Percentiles rank a stretch among this genome's conserved stretches.
Evolutionary conservation across 2,329 filamentous ascomycete species (phyloP).

Genomic region (Amylocarpus encephaloides): DNA sequence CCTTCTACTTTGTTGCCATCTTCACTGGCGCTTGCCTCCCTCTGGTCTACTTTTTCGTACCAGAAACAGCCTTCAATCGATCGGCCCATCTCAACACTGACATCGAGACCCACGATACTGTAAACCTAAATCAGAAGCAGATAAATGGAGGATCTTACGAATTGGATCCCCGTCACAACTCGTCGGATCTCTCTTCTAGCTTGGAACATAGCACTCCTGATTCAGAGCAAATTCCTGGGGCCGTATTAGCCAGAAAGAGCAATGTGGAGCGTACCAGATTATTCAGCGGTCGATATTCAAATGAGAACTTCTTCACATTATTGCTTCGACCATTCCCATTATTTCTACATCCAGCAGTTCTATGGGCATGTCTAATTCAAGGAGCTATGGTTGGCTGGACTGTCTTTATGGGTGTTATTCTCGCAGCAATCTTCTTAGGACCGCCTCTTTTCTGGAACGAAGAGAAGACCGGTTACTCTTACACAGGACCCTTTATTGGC

Average conservation of each 20-base stretch:
- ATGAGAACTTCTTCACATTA: conserved; percentile 63
- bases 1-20: conserved; percentile 82
- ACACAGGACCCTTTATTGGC: conserved; percentile 79
- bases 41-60: conserved; percentile 69
- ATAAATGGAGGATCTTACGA: background rate
- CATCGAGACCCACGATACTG: background rate
- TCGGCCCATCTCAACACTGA: conserved; percentile 58
- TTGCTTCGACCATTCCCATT: conserved; percentile 72
- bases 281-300: conserved; percentile 77
- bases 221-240: background rate
- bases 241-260: conserved; percentile 40
- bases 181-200: background rate
- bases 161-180: background rate
- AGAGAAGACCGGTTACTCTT: conserved; percentile 77
- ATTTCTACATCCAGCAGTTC: conserved; percentile 75
- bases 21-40: conserved; percentile 68
- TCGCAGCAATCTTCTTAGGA: conserved; percentile 75
- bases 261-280: conserved; percentile 56
- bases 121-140: background rate
- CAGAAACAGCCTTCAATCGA: conserved; percentile 75
- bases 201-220: background rate
- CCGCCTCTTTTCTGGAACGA: conserved; percentile 77
- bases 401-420: conserved; percentile 79
- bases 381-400: conserved; percentile 93
- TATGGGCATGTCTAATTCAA: conserved; percentile 76